A percentile compares a stretch with the other conserved stretches of the same genome.
These are phyloP conservation scores for Colletotrichum sp. DNA, from an alignment of 2,329 filamentous ascomycete genomes.

Conservation along the genomic window DNA sequence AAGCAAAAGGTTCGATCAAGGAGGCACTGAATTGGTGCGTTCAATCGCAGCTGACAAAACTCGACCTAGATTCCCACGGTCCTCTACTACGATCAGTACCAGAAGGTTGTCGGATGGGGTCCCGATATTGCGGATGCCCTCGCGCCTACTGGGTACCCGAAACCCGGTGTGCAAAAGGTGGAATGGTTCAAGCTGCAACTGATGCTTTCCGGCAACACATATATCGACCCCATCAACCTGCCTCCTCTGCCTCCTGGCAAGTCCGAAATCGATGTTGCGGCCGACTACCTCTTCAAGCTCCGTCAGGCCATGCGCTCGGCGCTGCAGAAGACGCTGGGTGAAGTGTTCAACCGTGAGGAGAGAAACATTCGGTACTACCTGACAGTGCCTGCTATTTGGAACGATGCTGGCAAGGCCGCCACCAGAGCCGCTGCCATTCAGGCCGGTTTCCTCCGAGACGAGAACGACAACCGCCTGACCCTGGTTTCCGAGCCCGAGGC, in stretches of 20 bases:
- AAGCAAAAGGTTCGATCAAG: conserved; percentile 84
- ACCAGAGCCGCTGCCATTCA: conserved; percentile 96
- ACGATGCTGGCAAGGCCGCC: conserved; percentile 96
- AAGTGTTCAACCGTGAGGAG: conserved; percentile 98
- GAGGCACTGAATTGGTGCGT: background rate
- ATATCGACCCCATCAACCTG: conserved; percentile 98
- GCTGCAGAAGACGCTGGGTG: conserved; percentile 93
- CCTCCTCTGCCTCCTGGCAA: conserved; percentile 96
- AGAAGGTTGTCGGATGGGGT: conserved; percentile 99
- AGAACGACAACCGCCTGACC: conserved; percentile 96
- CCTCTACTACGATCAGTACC: conserved; percentile 99
- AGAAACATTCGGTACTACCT: conserved; percentile 97
- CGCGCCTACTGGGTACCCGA: conserved; percentile 95
- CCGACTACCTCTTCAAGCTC: conserved; percentile 98
- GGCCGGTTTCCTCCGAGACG: conserved; percentile 93
- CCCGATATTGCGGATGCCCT: conserved; percentile 97
- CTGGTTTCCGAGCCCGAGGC: conserved; percentile 96
- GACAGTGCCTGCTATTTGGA: conserved; percentile 99
- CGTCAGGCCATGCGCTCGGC: conserved; percentile 96
- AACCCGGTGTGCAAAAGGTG: conserved; percentile 97
- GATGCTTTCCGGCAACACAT: conserved; percentile 98
- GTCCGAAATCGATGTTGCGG: conserved; percentile 98
- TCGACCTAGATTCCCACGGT: conserved; percentile 88
- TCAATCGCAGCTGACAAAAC: background rate
- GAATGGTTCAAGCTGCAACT: conserved; percentile 99